Evolutionary conservation across 192 early-diverging fungal species (phyloP).

Genomic region (Endogone sp.): DNA sequence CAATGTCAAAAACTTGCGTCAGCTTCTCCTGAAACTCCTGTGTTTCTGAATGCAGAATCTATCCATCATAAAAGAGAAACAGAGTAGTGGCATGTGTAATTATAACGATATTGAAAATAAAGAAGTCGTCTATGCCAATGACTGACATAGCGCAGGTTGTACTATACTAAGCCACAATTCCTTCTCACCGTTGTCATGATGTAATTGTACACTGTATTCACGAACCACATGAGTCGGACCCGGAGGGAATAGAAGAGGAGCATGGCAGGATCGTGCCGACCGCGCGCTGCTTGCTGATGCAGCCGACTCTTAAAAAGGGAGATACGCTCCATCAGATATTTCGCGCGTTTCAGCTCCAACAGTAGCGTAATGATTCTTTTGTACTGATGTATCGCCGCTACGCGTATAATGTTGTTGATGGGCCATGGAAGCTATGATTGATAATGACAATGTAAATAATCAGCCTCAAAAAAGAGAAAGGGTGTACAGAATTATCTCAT

Average conservation of each 20-base stretch:
- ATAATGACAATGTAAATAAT: conserved; percentile 12
- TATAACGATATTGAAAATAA: too few relatives aligned
- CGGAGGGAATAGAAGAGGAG: conserved; percentile 30
- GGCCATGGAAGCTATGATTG: conserved; percentile 30
- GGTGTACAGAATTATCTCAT: too few relatives aligned
- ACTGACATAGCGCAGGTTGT: too few relatives aligned
- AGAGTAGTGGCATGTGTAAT: background rate
- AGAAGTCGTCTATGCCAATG: too few relatives aligned
- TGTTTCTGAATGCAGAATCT: conserved; percentile 39
- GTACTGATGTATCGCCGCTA: conserved; percentile 15
- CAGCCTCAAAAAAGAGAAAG: background rate
- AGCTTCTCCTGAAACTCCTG: conserved; percentile 19
- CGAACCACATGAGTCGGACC: conserved; percentile 36
- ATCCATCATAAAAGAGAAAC: background rate
- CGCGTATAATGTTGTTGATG: conserved; percentile 28
- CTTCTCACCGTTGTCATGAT: conserved; percentile 32
- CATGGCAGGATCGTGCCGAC: background rate
- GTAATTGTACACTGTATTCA: conserved; percentile 35
- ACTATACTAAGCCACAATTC: background rate
- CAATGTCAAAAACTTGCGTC: conserved; percentile 18
- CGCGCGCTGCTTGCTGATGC: background rate
- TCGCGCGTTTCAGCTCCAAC: conserved; percentile 30
- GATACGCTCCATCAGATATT: conserved; percentile 29
- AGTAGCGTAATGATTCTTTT: conserved; percentile 23
- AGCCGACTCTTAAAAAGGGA: conserved; percentile 17